Evolutionary conservation across 2,329 filamentous ascomycete genomes (phyloP).

Genomic region (Phyllosticta paracitricarpa): DNA sequence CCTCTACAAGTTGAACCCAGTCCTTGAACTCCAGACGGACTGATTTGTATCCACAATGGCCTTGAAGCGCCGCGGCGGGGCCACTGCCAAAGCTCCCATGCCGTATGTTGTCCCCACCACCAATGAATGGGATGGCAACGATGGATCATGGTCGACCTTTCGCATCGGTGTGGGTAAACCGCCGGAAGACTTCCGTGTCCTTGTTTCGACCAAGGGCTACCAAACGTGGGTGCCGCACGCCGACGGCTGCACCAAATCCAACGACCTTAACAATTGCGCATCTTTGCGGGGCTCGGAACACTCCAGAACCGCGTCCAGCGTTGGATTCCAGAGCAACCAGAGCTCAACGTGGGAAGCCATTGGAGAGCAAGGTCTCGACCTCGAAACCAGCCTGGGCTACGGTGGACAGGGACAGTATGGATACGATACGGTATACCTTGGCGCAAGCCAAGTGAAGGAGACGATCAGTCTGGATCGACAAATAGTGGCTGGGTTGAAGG

Average conservation of each 20-base stretch:
- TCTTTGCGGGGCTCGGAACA: constrained; percentile 21
- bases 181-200: constrained; percentile 28
- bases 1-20: not conserved
- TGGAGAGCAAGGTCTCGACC: constrained; percentile 23
- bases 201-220: constrained; percentile 25
- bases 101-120: constrained; percentile 2
- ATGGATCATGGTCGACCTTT: constrained; percentile 34
- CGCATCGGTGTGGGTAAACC: constrained; percentile 30
- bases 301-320: constrained; percentile 21
- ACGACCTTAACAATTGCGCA: constrained; percentile 19
- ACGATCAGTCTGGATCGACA: constrained; percentile 19
- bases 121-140: constrained; percentile 28
- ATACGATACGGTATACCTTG: constrained; percentile 22
- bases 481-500: constrained; percentile 22
- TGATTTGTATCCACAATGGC: not conserved
- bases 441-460: constrained; percentile 14
- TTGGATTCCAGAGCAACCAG: constrained; percentile 21
- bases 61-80: not conserved
- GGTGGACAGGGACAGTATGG: constrained; percentile 22
- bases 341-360: constrained; percentile 25
- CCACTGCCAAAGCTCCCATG: not conserved
- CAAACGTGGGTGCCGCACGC: constrained; percentile 23
- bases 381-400: constrained; percentile 22
- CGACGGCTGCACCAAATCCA: constrained; percentile 22
- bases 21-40: not conserved